These are phyloP conservation scores for Hamamelis virginiana DNA, from an alignment of 164 flowering plant genomes.

Conservation along the genomic window DNA sequence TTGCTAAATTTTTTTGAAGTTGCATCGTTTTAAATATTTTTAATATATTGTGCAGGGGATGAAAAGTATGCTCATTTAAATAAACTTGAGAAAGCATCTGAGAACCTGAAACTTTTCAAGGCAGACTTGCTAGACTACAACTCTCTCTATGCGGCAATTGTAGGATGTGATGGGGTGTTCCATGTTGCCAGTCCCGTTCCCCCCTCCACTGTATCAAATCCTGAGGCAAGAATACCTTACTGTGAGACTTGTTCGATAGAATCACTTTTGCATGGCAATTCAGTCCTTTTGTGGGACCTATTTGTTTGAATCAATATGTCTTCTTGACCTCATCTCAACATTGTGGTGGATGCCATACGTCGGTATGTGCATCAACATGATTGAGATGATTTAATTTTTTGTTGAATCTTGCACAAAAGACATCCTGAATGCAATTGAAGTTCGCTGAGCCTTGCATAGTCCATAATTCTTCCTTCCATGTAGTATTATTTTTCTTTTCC, in stretches of 20 bases:
- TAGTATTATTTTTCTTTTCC: not conserved
- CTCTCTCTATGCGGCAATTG: slow-evolving; percentile 42
- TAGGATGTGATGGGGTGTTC: slow-evolving; percentile 60
- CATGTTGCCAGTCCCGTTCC: slow-evolving; percentile 66
- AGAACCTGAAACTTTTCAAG: slow-evolving; percentile 52
- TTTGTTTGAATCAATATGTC: too few relatives aligned
- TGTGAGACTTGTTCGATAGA: not conserved
- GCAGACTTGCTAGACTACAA: slow-evolving; percentile 52
- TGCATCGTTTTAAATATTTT: not conserved
- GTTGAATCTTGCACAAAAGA: not conserved
- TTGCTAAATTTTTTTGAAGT: not conserved
- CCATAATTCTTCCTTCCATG: too few relatives aligned
- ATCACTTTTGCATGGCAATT: not conserved
- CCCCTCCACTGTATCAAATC: slow-evolving; percentile 30
- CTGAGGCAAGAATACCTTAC: slow-evolving; percentile 34
- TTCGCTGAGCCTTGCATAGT: not conserved
- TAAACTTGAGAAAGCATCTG: slow-evolving; percentile 41
- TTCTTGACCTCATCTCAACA: too few relatives aligned
- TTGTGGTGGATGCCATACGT: too few relatives aligned
- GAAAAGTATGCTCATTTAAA: slow-evolving; percentile 50
- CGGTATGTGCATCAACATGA: not conserved
- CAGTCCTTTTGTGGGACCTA: too few relatives aligned
- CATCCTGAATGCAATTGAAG: not conserved
- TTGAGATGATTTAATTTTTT: not conserved
- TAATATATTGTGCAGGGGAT: slow-evolving; percentile 31